phyloP scores from a whole-genome alignment of 352 stramenopile species.

The Globisporangium paroecandrum region DNA sequence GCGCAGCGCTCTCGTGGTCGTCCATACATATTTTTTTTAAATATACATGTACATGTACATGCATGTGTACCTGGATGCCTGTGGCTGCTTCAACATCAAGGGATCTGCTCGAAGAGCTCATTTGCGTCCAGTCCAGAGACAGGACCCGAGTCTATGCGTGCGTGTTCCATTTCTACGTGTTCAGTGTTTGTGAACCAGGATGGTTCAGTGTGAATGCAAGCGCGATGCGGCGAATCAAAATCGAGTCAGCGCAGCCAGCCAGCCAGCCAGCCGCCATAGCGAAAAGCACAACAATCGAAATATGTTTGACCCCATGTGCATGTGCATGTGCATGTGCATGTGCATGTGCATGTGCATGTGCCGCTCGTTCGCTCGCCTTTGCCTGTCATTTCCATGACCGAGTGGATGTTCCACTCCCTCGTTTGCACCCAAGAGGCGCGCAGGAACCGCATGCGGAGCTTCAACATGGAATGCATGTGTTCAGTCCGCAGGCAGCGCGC shows the following conservation, averaged over 20 bases:
- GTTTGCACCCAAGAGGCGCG: neutral
- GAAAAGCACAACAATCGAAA: neutral
- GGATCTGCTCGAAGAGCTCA: neutral
- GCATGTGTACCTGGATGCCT: neutral
- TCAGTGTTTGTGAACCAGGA: neutral
- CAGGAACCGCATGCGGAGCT: neutral
- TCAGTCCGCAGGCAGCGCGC: neutral
- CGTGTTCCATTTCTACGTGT: slow-evolving; percentile 8
- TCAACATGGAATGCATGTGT: neutral
- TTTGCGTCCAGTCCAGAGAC: neutral
- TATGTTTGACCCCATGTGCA: neutral
- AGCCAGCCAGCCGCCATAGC: neutral
- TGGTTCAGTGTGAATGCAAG: neutral
- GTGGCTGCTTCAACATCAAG: neutral
- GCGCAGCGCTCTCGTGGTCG: neutral
- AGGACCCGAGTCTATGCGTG: neutral
- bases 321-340: neutral
- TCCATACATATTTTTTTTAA: neutral
- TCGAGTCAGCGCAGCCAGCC: neutral
- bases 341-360: too few relatives aligned
- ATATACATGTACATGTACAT: neutral
- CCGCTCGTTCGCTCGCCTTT: neutral
- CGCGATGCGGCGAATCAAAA: neutral
- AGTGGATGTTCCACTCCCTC: neutral
- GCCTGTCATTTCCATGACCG: too few relatives aligned